Evolutionary conservation across 495 filamentous ascomycete genomes (phyloP).

Genomic region (Penicillium bialowiezense): DNA sequence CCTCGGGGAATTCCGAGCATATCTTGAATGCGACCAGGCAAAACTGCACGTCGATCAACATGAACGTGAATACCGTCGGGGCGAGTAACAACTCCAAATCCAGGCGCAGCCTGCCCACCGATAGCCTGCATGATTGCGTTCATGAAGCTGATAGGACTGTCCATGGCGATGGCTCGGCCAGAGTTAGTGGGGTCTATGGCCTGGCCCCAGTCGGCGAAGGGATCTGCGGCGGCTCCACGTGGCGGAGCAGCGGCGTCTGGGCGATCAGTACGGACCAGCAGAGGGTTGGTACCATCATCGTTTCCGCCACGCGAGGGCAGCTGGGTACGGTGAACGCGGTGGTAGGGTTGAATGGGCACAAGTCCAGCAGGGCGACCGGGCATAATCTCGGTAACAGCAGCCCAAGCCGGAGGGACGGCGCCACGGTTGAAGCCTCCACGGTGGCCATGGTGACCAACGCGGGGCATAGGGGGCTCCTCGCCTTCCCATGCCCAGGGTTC

Average conservation of each 20-base stretch:
- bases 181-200: conserved; percentile 48
- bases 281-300: conserved; percentile 81
- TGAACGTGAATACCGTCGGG: conserved; percentile 59
- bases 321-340: conserved; percentile 50
- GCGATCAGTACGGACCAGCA: conserved; percentile 53
- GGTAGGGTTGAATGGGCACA: conserved; percentile 49
- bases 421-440: too few species aligned
- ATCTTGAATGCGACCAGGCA: conserved; percentile 55
- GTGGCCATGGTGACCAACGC: conserved; percentile 48
- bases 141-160: conserved; percentile 62
- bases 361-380: conserved; percentile 39
- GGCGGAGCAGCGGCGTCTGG: conserved; percentile 29
- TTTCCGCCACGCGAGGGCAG: conserved; percentile 42
- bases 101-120: conserved; percentile 45
- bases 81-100: conserved; percentile 54
- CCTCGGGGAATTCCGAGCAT: conserved; percentile 53
- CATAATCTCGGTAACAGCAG: conserved; percentile 45
- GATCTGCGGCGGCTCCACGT: conserved; percentile 30
- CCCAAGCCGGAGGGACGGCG: conserved; percentile 36
- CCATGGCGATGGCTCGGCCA: conserved; percentile 48
- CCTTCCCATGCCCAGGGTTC: conserved; percentile 58
- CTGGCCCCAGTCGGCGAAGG: conserved; percentile 55
- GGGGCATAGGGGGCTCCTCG: conserved; percentile 43
- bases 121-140: conserved; percentile 60
- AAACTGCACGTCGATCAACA: conserved; percentile 45